Evolutionary conservation across 768 basidiomycete genomes (phyloP).

Genomic region (Leccinellum rugosiceps): DNA sequence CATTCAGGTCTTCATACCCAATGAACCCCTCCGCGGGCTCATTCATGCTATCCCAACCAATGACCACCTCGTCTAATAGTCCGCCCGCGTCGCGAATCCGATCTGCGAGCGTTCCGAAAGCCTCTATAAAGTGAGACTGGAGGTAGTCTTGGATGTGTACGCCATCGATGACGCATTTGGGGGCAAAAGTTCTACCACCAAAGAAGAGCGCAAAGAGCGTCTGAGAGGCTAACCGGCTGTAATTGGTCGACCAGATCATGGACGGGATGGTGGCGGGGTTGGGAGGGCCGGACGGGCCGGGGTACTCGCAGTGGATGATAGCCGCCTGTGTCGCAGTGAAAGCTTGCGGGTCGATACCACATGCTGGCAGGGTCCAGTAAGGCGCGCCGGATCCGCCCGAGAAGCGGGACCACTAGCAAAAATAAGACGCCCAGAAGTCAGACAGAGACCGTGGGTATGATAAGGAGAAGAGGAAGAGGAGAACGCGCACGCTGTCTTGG

Average conservation of each 20-base stretch:
- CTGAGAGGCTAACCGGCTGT: conserved; percentile 81
- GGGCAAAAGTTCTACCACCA: conserved; percentile 85
- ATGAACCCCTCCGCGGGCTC: conserved; percentile 85
- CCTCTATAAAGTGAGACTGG: conserved; percentile 70
- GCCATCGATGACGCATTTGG: conserved; percentile 88
- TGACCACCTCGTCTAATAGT: conserved; percentile 80
- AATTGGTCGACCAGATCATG: conserved; percentile 98
- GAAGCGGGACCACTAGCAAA: conserved; percentile 85
- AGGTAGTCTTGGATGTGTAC: conserved; percentile 89
- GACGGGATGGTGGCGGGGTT: conserved; percentile 77
- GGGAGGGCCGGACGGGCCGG: conserved; percentile 47
- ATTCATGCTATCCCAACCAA: conserved; percentile 97
- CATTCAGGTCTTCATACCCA: conserved; percentile 63
- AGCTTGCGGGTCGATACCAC: conserved; percentile 83
- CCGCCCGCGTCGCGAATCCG: conserved; percentile 71
- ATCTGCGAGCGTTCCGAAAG: conserved; percentile 74
- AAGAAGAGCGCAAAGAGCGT: conserved; percentile 96
- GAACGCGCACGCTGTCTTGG: conserved; percentile 78
- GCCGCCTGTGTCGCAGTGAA: conserved; percentile 85
- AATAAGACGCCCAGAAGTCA: neutral
- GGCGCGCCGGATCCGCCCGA: conserved; percentile 94
- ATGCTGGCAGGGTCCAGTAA: conserved; percentile 88
- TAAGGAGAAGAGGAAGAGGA: neutral
- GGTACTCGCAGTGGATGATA: conserved; percentile 88
- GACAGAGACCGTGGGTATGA: neutral